phyloP scores from a whole-genome alignment of 306 rosid genomes.

The Pterocarpus macrocarpus region DNA sequence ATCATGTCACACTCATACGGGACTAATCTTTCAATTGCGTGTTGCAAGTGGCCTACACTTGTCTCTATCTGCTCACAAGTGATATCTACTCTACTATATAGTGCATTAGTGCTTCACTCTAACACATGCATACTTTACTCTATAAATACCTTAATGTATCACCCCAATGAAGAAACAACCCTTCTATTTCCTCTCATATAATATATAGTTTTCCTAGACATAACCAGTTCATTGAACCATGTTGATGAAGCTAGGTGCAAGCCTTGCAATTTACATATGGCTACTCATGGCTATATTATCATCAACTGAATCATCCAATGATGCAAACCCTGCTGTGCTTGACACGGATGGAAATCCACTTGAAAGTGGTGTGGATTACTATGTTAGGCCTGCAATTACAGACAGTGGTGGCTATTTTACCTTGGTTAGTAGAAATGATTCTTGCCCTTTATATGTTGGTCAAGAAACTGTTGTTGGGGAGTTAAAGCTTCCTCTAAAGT shows the following conservation, averaged over 20 bases:
- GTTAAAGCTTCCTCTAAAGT: conserved; percentile 29
- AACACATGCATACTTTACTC: background rate
- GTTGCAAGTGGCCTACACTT: background rate
- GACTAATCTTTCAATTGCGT: background rate
- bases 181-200: background rate
- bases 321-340: conserved; percentile 43
- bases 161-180: background rate
- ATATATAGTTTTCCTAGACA: background rate
- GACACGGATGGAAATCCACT: conserved; percentile 64
- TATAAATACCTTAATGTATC: conserved; percentile 25
- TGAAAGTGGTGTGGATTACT: conserved; percentile 53
- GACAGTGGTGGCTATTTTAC: conserved; percentile 67
- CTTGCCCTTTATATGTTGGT: conserved; percentile 61
- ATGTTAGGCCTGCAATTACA: conserved; percentile 70
- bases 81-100: background rate
- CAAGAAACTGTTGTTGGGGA: conserved; percentile 51
- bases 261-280: conserved; percentile 5
- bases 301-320: conserved; percentile 10
- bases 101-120: too few relatives aligned
- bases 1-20: background rate
- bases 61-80: background rate
- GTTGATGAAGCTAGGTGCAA: background rate
- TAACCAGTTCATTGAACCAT: background rate
- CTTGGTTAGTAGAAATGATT: conserved; percentile 36
- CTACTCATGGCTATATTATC: conserved; percentile 46